Evolutionary conservation across 192 early-diverging fungal genomes (phyloP), one percentile per base, ranked within the genome.

Genomic region (Rhizoclosmatium sp.): DNA sequence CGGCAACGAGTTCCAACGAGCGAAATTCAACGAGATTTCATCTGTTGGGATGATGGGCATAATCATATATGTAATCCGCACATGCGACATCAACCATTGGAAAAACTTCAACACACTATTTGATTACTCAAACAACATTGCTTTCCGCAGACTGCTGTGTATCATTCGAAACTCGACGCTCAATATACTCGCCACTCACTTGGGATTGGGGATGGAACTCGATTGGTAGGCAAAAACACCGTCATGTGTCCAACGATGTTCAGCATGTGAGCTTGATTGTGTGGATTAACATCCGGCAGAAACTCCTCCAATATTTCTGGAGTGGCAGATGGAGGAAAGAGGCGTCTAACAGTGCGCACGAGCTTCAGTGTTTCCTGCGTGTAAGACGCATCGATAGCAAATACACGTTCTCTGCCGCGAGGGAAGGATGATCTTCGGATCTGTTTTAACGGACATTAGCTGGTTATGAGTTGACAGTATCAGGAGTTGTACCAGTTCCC

Each of bases 301-400:
- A 95, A 88, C 76, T 93, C 90, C 45, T 92, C 85, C 42, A 97
- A 81, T n/a, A 97, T 92, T 45, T 95, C 93, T 1, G 65, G 71
- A 10, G 93, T 80, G 2, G 91, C 84, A n/a, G 87, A 82, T 3
- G 90, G 79, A 1, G 90, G 85, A 70, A 97, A 96, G 76, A 91
- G 94, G 51, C 93, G 71, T 3, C 62, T 12, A 54, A 76, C 60
- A 46, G 62, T 51, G 62, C 68, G 76, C 41, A 77, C 59, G 31
- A 82, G 59, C 44, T 62, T 81, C 44, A 66, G 56, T 40, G 79
- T 61, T 65, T 86, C 83, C 79, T 78, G 80, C 65, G 77, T 76
- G 68, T 81, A 83, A 16, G 59, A 31, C 1, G 79, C 86, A 89
- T 88, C 87, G 84, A 81, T 87, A 85, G 60, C 82, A 88, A 56